These are phyloP conservation scores for Eucalyptus paniculata DNA, from an alignment of 345 rosid species.

Conservation along the genomic window DNA sequence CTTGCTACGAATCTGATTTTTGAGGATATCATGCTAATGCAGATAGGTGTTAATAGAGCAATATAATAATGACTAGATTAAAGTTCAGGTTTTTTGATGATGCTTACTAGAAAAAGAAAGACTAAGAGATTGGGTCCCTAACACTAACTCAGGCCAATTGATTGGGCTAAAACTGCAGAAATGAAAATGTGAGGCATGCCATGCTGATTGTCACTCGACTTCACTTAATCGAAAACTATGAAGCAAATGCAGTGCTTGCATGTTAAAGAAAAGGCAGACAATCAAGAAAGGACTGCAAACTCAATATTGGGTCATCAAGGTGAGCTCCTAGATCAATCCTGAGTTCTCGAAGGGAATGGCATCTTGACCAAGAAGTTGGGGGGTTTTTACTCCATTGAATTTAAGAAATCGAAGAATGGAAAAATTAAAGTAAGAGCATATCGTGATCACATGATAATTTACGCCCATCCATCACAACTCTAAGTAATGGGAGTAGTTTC, in stretches of 20 bases:
- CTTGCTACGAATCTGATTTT: background rate
- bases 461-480: too few species aligned
- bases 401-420: too few species aligned
- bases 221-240: too few species aligned
- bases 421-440: too few species aligned
- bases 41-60: background rate
- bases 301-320: background rate
- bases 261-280: background rate
- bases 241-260: background rate
- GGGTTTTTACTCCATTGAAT: too few species aligned
- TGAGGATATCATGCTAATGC: background rate
- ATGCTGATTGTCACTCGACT: too few species aligned
- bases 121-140: background rate
- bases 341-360: too few species aligned
- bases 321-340: too few species aligned
- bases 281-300: background rate
- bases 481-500: too few species aligned
- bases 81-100: background rate
- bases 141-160: background rate
- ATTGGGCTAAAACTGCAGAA: background rate
- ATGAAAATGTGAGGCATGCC: background rate
- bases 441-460: too few species aligned
- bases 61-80: background rate
- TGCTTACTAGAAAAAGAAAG: background rate
- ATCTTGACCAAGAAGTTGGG: too few species aligned